These are phyloP conservation scores for Globisporangium mamillatum DNA, from an alignment of 352 stramenopile species.

Conservation along the genomic window DNA sequence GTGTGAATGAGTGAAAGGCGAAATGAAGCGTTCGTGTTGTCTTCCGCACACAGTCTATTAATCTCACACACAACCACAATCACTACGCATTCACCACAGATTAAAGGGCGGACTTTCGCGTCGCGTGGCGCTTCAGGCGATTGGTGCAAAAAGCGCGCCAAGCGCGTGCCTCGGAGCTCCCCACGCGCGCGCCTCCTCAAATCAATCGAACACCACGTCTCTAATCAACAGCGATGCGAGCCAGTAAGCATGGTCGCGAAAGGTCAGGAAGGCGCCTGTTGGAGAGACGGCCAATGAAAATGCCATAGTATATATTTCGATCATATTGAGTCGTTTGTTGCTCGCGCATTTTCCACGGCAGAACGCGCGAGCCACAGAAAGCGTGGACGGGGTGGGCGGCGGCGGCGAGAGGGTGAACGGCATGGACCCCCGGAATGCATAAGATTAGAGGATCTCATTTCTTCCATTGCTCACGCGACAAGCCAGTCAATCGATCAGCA, in stretches of 20 bases:
- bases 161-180: conserved; percentile 1
- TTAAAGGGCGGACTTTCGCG: neutral
- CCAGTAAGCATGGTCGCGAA: neutral
- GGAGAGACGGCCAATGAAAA: neutral
- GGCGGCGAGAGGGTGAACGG: neutral
- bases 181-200: neutral
- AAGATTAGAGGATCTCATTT: conserved; percentile 5
- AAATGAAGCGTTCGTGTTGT: neutral
- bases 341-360: neutral
- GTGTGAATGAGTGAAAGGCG: neutral
- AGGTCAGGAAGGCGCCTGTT: neutral
- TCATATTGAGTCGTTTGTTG: neutral
- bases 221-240: neutral
- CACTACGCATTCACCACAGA: neutral
- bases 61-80: neutral
- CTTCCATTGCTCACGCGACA: neutral
- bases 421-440: conserved; percentile 1
- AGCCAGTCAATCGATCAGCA: conserved; percentile 2
- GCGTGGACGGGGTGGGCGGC: too few relatives aligned
- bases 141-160: neutral
- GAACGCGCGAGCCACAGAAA: neutral
- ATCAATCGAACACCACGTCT: conserved; percentile 4
- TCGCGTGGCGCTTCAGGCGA: neutral
- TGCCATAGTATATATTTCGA: neutral
- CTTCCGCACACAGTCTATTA: neutral